Evolutionary conservation across 2,329 filamentous ascomycete genomes (phyloP).

Genomic region (Monosporascus ibericus): DNA sequence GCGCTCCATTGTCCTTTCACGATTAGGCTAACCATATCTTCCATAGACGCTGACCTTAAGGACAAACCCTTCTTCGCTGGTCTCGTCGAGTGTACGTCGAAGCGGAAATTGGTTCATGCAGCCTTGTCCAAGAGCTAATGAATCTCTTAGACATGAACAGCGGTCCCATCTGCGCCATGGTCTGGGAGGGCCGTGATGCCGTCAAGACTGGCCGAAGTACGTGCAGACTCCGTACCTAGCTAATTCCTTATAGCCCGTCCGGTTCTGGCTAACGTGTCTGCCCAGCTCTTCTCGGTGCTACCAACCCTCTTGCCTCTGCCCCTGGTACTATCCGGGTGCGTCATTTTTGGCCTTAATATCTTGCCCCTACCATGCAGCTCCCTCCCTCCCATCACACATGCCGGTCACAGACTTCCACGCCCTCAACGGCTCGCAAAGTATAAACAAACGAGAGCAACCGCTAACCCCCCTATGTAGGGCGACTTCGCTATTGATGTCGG

Average conservation of each 20-base stretch:
- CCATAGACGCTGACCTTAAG: conserved; percentile 72
- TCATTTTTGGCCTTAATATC: background rate
- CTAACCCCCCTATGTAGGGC: conserved; percentile 33
- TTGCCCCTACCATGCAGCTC: no score
- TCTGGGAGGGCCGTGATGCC: conserved; percentile 98
- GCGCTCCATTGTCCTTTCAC: background rate
- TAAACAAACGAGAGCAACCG: background rate
- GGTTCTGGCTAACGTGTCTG: conserved; percentile 5
- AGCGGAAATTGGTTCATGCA: background rate
- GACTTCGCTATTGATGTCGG: conserved; percentile 82
- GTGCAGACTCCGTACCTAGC: conserved; percentile 24
- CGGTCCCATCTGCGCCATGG: conserved; percentile 97
- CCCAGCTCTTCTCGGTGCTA: conserved; percentile 86
- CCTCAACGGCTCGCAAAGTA: conserved; percentile 45
- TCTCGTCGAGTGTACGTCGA: conserved; percentile 76
- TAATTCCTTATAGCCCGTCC: background rate
- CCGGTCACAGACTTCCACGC: no score
- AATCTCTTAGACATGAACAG: conserved; percentile 76
- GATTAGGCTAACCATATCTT: conserved; percentile 21
- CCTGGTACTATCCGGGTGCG: conserved; percentile 91
- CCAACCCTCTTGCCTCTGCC: conserved; percentile 91
- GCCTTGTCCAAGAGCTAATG: conserved; percentile 4
- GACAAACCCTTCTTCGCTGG: conserved; percentile 96
- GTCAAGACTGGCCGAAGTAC: conserved; percentile 95
- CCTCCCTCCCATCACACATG: no score